These are phyloP conservation scores for Chaetomium strumarium DNA, from an alignment of 2,329 filamentous ascomycete genomes.

Conservation along the genomic window DNA sequence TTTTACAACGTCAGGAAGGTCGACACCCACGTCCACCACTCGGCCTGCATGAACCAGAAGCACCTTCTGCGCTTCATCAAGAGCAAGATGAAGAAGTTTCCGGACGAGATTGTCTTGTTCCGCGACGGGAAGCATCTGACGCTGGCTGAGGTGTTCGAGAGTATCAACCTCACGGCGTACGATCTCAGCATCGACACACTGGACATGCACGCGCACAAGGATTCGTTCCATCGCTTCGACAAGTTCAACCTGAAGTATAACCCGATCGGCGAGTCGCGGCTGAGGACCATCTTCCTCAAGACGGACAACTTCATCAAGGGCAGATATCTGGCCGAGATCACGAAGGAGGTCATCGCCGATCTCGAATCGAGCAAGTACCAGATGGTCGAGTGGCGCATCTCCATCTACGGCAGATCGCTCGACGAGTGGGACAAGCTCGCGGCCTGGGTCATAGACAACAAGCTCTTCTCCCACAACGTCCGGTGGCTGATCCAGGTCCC, in stretches of 20 bases:
- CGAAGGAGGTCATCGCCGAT: conserved; percentile 95
- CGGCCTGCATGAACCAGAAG: conserved; percentile 99
- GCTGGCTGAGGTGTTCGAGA: conserved; percentile 88
- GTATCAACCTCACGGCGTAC: conserved; percentile 94
- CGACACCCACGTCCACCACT: conserved; percentile 98
- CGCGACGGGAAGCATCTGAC: conserved; percentile 90
- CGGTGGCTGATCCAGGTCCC: conserved; percentile 96
- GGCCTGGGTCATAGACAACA: conserved; percentile 96
- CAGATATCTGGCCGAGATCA: conserved; percentile 93
- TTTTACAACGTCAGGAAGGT: conserved; percentile 99
- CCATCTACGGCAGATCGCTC: conserved; percentile 85
- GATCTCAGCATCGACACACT: conserved; percentile 97
- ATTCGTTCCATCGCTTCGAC: conserved; percentile 97
- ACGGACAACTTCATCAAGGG: conserved; percentile 97
- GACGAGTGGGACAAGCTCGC: conserved; percentile 98
- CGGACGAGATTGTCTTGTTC: conserved; percentile 87
- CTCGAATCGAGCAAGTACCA: conserved; percentile 98
- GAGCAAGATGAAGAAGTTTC: conserved; percentile 98
- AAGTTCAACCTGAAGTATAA: conserved; percentile 99
- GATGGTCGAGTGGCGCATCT: conserved; percentile 99
- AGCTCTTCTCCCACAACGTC: conserved; percentile 94
- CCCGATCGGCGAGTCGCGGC: conserved; percentile 86
- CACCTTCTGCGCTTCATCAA: conserved; percentile 98
- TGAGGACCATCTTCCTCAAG: conserved; percentile 97
- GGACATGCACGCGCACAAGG: conserved; percentile 98